Evolutionary conservation across 1,284 basidiomycete species (phyloP), one percentile per base, ranked within the genome.

Genomic region (Trametes hirsuta): DNA sequence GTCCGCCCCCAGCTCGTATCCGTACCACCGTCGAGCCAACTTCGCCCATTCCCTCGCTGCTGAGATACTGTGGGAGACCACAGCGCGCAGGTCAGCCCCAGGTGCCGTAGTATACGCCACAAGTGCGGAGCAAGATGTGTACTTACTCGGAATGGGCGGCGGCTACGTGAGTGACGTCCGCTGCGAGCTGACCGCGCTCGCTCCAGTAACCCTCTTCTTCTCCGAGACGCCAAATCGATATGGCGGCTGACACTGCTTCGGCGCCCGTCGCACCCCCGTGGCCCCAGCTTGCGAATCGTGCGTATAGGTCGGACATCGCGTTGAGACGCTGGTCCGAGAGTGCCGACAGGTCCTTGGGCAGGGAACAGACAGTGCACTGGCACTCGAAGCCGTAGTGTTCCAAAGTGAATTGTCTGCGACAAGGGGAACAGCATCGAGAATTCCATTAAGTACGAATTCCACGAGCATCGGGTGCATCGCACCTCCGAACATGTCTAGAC

Each of bases 201-300:
- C 84, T 86, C 76, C 78, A 81, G 63, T 88, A 87, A 0, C 83
- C 84, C 72, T 87, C 86, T 62, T 82, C 76, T 36, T 82, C 80
- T 34, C 81, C 84, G 4, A 86, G 58, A 11, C 70, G 58, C 86
- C 85, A 88, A 22, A 87, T 86, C 50, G 74, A 68, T 58, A 77
- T 75, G 22, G 79, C 81, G 4, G 77, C 65, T 15, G 75, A 70
- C 56, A 84, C 76, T 1, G 85, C 85, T 54, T 85, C 76, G 1
- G 58, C 57, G 4, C 85, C 85, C 42, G 71, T 75, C 21, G 86
- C 78, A 3, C 62, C 58, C 2, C 72, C 68, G 11, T 70, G 66
- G 6, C 76, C 79, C 86, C 86, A 87, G 15, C 73, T 72, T 3
- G 77, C 68, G 49, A 87, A 79, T 47, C 71, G 72, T 6, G 64